A percentile compares a stretch with the other conserved stretches of the same genome.
These are phyloP conservation scores for Boeremia lycopersici DNA, from an alignment of 2,329 filamentous ascomycete genomes.

Conservation along the genomic window DNA sequence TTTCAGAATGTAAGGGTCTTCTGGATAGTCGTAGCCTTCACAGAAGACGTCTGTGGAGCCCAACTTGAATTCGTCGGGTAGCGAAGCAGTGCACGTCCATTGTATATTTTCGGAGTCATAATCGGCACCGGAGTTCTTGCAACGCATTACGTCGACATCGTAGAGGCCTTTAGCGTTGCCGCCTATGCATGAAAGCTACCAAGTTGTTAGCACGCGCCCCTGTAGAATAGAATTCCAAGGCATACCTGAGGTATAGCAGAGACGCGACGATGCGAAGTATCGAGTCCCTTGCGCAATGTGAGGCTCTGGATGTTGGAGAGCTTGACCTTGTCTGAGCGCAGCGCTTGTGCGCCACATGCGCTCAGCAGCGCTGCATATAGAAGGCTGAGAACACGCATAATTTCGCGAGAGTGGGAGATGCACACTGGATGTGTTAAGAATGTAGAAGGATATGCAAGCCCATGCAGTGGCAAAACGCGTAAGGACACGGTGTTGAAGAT, in stretches of 20 bases:
- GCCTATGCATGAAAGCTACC: constrained; percentile 74
- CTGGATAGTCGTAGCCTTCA: constrained; percentile 78
- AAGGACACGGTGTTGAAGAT: constrained; percentile 35
- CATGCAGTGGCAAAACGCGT: constrained; percentile 28
- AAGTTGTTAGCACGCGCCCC: constrained; percentile 14
- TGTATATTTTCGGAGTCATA: constrained; percentile 85
- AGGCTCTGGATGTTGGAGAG: constrained; percentile 75
- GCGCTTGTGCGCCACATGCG: constrained; percentile 36
- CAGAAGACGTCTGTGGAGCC: constrained; percentile 89
- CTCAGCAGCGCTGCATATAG: constrained; percentile 43
- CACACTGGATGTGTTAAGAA: neutral
- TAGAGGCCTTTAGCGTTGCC: constrained; percentile 67
- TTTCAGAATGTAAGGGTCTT: constrained; percentile 86
- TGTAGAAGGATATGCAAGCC: constrained; percentile 1
- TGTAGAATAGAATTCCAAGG: neutral
- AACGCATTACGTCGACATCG: constrained; percentile 82
- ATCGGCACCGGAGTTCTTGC: constrained; percentile 80
- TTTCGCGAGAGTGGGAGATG: neutral
- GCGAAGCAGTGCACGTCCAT: constrained; percentile 81
- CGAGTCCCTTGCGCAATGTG: constrained; percentile 71
- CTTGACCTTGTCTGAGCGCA: constrained; percentile 59
- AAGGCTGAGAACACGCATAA: constrained; percentile 40
- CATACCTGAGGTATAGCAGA: constrained; percentile 67
- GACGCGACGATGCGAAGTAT: constrained; percentile 78
- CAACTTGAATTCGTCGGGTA: constrained; percentile 71